These are phyloP conservation scores for Bombardia bombarda DNA, from an alignment of 495 filamentous ascomycete species.

Conservation along the genomic window DNA sequence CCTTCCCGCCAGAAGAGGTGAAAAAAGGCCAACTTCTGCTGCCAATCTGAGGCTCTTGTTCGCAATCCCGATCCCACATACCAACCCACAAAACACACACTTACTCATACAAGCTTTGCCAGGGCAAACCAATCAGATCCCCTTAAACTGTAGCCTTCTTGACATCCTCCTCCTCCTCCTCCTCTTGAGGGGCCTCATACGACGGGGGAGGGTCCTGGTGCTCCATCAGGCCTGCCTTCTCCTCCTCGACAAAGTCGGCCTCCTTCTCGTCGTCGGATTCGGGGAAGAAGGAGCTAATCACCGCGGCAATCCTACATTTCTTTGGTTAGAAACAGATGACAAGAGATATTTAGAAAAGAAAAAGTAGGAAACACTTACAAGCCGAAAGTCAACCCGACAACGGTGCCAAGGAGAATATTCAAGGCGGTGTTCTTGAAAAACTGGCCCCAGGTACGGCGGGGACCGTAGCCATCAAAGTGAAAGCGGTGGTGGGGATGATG, in stretches of 20 bases:
- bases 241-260: conserved; percentile 22
- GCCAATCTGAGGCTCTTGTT: too few species aligned
- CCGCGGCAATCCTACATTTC: conserved; percentile 37
- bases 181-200: conserved; percentile 20
- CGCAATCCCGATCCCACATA: too few species aligned
- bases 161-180: background rate
- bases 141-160: background rate
- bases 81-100: too few species aligned
- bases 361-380: conserved; percentile 37
- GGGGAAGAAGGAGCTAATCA: conserved; percentile 37
- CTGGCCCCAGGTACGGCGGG: conserved; percentile 29
- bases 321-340: too few species aligned
- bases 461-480: conserved; percentile 2
- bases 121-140: too few species aligned
- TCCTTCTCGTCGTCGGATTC: too few species aligned
- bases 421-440: conserved; percentile 38
- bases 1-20: too few species aligned
- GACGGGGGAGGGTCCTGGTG: conserved; percentile 31
- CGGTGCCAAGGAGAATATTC: conserved; percentile 45
- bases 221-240: conserved; percentile 37
- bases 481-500: conserved; percentile 13
- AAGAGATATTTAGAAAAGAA: too few species aligned
- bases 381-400: conserved; percentile 45
- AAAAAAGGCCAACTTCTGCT: too few species aligned
- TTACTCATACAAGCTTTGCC: too few species aligned